Base-by-base conservation (phyloP, 1,284 basidiomycete genomes). In the Cryptococcus maquisensis region DNA sequence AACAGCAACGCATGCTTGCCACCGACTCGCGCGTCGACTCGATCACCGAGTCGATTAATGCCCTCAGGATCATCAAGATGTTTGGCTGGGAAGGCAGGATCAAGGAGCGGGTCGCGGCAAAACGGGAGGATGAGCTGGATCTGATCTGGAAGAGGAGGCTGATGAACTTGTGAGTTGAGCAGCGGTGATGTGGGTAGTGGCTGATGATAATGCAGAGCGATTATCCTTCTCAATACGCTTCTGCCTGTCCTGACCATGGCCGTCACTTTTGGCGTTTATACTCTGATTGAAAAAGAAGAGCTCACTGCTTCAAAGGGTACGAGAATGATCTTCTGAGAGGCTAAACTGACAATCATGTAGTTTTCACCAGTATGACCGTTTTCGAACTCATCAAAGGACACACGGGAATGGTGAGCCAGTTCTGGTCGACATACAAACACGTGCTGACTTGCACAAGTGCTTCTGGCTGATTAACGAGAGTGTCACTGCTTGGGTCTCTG, bases 161-260 rank as follows among this genome's bases (percentile, higher is more conserved):
- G 21, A 61, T 69, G 52, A 65, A 59, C 18, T 55, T 71, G 70
- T 72, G 45, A 58, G 68, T 47, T 1, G 16, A 7, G 4, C 28
- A 10, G 21, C 15, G 7, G 6, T 36, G 15, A 24, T 47, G 2
- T 47, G 20, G 32, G 16, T 26, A 20, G 12, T n/a, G 21, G 12
- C 42, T 46, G 23, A 3, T 18, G 12, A 47, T 18, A 10, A 44
- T 24, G 28, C 36, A 32, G 28, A 48, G 9, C 39, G 23, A 28
- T 13, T 32, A 54, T 50, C 18, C 26, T 72, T 50, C 57, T 59
- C 57, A 86, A 84, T 68, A 82, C 79, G 57, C 48, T 83, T 40
- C 81, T 88, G 38, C 86, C 87, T 0, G 74, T 86, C 4, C 59
- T 84, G 37, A 84, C 83, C 15, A 88, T 88, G 81, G 66, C 84